Evolutionary conservation across 768 basidiomycete species (phyloP).

Genomic region (Mycena haematopus): DNA sequence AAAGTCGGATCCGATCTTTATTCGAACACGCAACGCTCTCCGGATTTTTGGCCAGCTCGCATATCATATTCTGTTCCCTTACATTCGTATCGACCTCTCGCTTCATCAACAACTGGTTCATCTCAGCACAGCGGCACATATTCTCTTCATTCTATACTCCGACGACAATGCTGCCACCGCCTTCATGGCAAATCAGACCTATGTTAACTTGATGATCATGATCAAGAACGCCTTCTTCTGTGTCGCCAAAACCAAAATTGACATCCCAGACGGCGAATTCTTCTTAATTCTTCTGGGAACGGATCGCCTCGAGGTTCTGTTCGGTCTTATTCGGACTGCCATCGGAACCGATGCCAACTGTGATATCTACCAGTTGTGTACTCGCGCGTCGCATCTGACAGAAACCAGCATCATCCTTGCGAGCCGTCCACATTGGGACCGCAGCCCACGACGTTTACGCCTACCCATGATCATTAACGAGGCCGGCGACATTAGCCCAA

Average conservation of each 20-base stretch:
- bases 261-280: no score
- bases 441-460: not conserved
- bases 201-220: not conserved
- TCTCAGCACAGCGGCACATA: slow-evolving; percentile 22
- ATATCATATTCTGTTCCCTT: slow-evolving; percentile 37
- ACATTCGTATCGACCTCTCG: slow-evolving; percentile 36
- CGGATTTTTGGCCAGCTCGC: slow-evolving; percentile 30
- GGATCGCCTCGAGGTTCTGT: no score
- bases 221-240: not conserved
- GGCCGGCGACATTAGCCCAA: no score
- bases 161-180: not conserved
- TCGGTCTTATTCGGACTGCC: no score
- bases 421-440: not conserved
- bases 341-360: not conserved
- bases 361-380: not conserved
- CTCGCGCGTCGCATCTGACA: not conserved
- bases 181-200: not conserved
- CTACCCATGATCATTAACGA: no score
- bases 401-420: not conserved
- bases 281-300: no score
- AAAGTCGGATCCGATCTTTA: no score
- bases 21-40: slow-evolving; percentile 22
- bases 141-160: not conserved
- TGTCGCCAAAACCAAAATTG: no score
- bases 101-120: slow-evolving; percentile 42